A percentile compares a stretch with the other conserved stretches of the same genome.
phyloP scores from a whole-genome alignment of 768 basidiomycete genomes.

The Lactarius hengduanensis region DNA sequence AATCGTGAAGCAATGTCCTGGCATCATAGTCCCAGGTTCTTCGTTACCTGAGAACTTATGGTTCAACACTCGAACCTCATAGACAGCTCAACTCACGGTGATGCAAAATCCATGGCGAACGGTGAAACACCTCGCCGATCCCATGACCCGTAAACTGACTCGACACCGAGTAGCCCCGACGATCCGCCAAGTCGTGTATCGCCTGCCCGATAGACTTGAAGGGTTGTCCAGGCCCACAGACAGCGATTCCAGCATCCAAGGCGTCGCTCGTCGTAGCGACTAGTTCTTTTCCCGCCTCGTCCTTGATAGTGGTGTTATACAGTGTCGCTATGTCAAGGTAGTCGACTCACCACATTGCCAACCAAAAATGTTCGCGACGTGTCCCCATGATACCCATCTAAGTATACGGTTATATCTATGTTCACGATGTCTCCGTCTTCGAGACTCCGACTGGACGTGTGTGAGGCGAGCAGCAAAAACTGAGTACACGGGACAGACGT shows the following conservation, averaged over 20 bases:
- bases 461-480: constrained; percentile 5
- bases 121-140: constrained; percentile 79
- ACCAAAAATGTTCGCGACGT: constrained; percentile 83
- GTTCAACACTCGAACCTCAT: constrained; percentile 9
- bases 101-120: constrained; percentile 81
- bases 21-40: constrained; percentile 76
- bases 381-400: constrained; percentile 87
- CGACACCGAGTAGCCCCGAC: constrained; percentile 59
- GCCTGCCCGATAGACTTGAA: constrained; percentile 70
- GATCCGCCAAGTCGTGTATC: constrained; percentile 53
- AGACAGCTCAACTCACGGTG: constrained; percentile 46
- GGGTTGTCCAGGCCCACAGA: constrained; percentile 69
- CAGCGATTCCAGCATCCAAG: constrained; percentile 64
- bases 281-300: constrained; percentile 64
- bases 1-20: constrained; percentile 91
- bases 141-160: constrained; percentile 82
- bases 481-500: constrained; percentile 31
- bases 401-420: constrained; percentile 81
- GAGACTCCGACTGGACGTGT: constrained; percentile 62
- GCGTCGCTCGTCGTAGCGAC: constrained; percentile 62
- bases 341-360: constrained; percentile 62
- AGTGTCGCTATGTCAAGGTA: background rate
- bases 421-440: constrained; percentile 86
- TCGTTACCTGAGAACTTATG: constrained; percentile 58
- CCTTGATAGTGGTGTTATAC: constrained; percentile 43